Evolutionary conservation across 257 asterid genomes (phyloP), one percentile per base, ranked within the genome.

Genomic region (Solanum ossicruentum): DNA sequence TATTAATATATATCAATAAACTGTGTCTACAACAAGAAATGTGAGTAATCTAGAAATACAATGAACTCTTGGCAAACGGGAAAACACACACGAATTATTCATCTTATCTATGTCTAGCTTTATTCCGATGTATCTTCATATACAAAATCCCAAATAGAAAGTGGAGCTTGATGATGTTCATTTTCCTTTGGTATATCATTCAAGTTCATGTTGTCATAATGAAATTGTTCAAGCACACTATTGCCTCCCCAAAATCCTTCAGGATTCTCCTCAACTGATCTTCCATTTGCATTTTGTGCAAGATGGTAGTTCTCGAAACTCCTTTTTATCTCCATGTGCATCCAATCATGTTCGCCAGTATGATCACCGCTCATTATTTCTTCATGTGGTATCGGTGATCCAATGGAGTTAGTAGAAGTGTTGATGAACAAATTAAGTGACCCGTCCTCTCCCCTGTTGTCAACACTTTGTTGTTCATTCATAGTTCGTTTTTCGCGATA

Each of bases 141-240:
- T 6, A 87, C 82, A 86, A 87, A 86, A 82, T 93, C 94, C 95
- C 95, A 93, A 23, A 91, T 66, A 21, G 95, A 93, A 84, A 86
- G 32, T 45, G 86, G 84, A 70, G 26, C 61, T 81, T 85, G 90
- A 36, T 79, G 86, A 47, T 82, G 84, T 12, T 88, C 88, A 41
- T 88, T 90, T 23, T 88, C 87, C 32, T 60, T 3, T 10, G 86
- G 56, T 43, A 51, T 66, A 3, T 15, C 75, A 85, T 88, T 84
- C 66, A 82, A 70, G 55, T 87, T 86, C 87, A 58, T 32, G 56
- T 58, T 43, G 1, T 58, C 86, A 32, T 80, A 54, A 36, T 54
- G 85, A 18, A 88, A 18, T 21, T 85, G 89, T 43, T 84, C 89
- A 12, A 80, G 69, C 45, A 67, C 54, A 55, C 83, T 85, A 55